Percentiles rank a stretch among this genome's conserved stretches.
These are phyloP conservation scores for Pseudonitzschia pungens DNA, from an alignment of 108 stramenopile species.

Conservation along the genomic window DNA sequence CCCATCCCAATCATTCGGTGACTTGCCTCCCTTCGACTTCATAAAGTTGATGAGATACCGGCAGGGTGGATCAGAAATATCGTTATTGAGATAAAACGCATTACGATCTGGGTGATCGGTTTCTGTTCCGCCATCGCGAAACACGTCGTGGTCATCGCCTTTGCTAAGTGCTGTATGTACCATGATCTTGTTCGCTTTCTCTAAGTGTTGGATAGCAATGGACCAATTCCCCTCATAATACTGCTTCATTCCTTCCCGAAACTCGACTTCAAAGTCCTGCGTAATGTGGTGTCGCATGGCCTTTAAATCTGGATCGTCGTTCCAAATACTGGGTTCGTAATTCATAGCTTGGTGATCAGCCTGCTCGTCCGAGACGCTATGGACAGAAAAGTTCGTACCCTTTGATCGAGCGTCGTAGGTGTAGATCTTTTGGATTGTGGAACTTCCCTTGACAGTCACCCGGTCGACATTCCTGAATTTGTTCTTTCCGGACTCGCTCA, in stretches of 20 bases:
- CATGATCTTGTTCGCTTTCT: constrained; percentile 79
- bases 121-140: constrained; percentile 15
- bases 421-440: constrained; percentile 79
- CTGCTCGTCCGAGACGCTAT: constrained; percentile 61
- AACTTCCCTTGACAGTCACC: constrained; percentile 92
- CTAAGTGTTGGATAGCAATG: constrained; percentile 52
- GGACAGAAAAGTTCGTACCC: constrained; percentile 80
- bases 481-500: constrained; percentile 59
- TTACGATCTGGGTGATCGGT: constrained; percentile 20
- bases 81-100: constrained; percentile 34
- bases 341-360: constrained; percentile 69
- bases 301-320: constrained; percentile 75
- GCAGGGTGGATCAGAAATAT: constrained; percentile 83
- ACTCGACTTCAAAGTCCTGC: constrained; percentile 68
- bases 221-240: constrained; percentile 81
- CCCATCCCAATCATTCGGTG: constrained; percentile 71
- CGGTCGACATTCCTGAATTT: constrained; percentile 88
- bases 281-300: constrained; percentile 81
- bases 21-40: constrained; percentile 49
- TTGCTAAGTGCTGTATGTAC: constrained; percentile 57
- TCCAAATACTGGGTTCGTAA: constrained; percentile 74
- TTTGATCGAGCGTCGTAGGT: constrained; percentile 86
- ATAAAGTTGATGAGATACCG: constrained; percentile 67
- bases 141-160: constrained; percentile 36
- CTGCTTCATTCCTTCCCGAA: constrained; percentile 60